Base-by-base conservation (phyloP, 179 eudicot genomes). In the Beta lomatogona region DNA sequence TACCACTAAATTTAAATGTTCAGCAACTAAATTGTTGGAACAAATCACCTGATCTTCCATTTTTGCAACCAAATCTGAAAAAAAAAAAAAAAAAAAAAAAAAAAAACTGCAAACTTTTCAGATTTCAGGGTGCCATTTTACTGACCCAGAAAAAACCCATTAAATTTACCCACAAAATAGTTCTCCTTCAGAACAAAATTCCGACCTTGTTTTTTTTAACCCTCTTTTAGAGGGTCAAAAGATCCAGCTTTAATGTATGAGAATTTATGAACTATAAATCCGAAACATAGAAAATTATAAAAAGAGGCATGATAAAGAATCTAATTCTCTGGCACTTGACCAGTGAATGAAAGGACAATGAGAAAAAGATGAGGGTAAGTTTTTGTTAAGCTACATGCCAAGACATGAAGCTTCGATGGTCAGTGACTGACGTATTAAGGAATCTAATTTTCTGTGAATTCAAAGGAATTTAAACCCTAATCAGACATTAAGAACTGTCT, bases 11-110 rank as follows among this genome's bases (percentile, higher is more conserved):
- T 68, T 65, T 81, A 60, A 15, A 14, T 76, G 11, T 3, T 41
- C 65, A 78, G 4, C 66, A 74, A 36, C 41, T 36, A 36, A 36
- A 36, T 3, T 36, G 41, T 36, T 36, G 3, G 41, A 36, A 36
- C 80, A 53, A 76, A 58, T 50, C 65, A 55, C 19, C 81, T 80
- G 68, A 75, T 77, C 88, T 73, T 85, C 90, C 91, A 88, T 86
- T 72, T 61, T 54, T 69, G 21, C 53, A 21, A 68, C 36, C 36
- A 77, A 50, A 15, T 13, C 57, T 21, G 58, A 63, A 57, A 16
- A 55, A 71, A 11, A 11, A 36, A 11, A 69, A 48, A 11, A 11
- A 36, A 11, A 69, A 48, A n/a, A 63, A 57, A 16, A 55, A 71
- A 11, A 11, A 36, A 11, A 69, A 48, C 6, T 15, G 50, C 7